These are phyloP conservation scores for Aristolochia contorta DNA, from an alignment of 164 flowering plant species.

Conservation along the genomic window DNA sequence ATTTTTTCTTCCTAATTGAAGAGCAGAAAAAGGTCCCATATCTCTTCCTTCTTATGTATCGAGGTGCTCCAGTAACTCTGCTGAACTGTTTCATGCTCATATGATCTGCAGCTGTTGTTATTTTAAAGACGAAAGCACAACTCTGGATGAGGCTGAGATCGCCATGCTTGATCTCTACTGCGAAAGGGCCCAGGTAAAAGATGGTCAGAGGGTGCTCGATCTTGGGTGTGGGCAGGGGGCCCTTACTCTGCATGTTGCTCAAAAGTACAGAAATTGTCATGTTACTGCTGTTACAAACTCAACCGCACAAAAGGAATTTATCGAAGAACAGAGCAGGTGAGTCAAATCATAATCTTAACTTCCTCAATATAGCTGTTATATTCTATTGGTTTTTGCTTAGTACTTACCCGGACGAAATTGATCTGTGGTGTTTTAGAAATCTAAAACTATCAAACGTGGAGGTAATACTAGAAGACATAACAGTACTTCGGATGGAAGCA, in stretches of 20 bases:
- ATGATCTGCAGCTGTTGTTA: conserved; percentile 1
- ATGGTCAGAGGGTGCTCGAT: conserved; percentile 9
- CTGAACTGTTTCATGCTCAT: too few species aligned
- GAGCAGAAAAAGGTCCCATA: too few species aligned
- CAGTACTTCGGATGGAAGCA: conserved; percentile 6
- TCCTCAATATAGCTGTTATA: neutral
- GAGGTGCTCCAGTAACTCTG: too few species aligned
- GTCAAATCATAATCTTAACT: too few species aligned
- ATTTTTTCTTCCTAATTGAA: too few species aligned
- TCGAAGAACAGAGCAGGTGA: neutral
- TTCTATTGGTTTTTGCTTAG: neutral
- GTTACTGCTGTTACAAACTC: conserved; percentile 1
- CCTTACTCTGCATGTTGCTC: conserved; percentile 4
- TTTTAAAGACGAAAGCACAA: conserved; percentile 5
- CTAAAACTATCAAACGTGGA: conserved; percentile 10
- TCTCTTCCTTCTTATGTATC: too few species aligned
- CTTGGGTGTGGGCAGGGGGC: conserved; percentile 11
- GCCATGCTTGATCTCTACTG: conserved; percentile 13
- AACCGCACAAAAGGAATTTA: neutral
- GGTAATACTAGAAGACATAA: conserved; percentile 17
- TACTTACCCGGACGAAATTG: too few species aligned
- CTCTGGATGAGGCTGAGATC: conserved; percentile 9
- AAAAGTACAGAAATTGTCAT: conserved; percentile 7
- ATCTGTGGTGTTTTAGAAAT: conserved; percentile 1
- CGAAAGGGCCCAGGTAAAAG: conserved; percentile 8